These are phyloP conservation scores for Fusarium sp. DNA, from an alignment of 2,329 filamentous ascomycete genomes.

Conservation along the genomic window DNA sequence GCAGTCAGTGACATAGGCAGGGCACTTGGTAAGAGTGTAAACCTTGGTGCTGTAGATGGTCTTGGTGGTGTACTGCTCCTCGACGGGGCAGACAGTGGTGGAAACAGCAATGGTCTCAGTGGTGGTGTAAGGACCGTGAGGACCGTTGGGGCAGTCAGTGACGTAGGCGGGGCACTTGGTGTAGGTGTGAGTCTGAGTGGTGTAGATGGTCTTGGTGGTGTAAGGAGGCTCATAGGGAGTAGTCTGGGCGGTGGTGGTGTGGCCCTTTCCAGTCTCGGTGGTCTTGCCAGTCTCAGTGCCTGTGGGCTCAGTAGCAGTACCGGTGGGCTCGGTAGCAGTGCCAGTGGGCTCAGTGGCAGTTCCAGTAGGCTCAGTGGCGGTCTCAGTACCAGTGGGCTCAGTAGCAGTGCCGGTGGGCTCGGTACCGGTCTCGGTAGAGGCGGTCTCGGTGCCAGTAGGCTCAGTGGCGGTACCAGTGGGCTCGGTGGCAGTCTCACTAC, in stretches of 20 bases:
- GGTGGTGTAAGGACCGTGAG: slow-evolving; percentile 40
- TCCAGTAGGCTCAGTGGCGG: not conserved
- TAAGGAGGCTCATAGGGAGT: slow-evolving; percentile 25
- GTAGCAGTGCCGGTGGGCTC: not conserved
- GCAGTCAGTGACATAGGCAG: slow-evolving; percentile 47
- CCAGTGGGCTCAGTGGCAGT: slow-evolving; percentile 13
- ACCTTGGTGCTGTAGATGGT: slow-evolving; percentile 42
- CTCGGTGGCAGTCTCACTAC: slow-evolving; percentile 3
- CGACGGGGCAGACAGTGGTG: slow-evolving; percentile 58
- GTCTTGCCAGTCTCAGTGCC: slow-evolving; percentile 10
- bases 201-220: slow-evolving; percentile 50
- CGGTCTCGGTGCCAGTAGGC: slow-evolving; percentile 1
- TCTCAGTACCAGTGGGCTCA: not conserved
- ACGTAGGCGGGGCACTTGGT: slow-evolving; percentile 48
- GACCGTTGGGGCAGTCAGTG: slow-evolving; percentile 46
- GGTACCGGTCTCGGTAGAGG: not conserved
- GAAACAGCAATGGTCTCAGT: slow-evolving; percentile 50
- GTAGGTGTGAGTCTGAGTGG: slow-evolving; percentile 44
- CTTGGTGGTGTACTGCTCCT: slow-evolving; percentile 32
- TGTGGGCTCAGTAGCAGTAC: slow-evolving; percentile 20
- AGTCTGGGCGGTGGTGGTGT: slow-evolving; percentile 12
- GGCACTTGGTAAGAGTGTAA: slow-evolving; percentile 47
- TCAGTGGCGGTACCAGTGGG: not conserved
- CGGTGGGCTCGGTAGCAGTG: slow-evolving; percentile 10
- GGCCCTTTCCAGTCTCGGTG: slow-evolving; percentile 9